Evolutionary conservation across 2,329 filamentous ascomycete species (phyloP).

Genomic region (Trichoderma afroharzianum): DNA sequence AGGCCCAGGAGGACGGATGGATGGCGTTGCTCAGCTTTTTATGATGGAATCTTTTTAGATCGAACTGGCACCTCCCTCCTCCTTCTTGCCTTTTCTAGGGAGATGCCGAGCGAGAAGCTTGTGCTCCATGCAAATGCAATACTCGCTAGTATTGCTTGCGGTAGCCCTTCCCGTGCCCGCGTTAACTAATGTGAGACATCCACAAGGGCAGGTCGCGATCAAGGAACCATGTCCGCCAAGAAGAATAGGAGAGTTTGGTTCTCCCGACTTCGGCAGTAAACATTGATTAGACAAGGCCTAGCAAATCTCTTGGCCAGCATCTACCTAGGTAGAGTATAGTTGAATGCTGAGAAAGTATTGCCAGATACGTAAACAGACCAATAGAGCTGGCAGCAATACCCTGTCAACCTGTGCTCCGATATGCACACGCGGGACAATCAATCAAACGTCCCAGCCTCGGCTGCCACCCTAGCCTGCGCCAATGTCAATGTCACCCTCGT

Average conservation of each 20-base stretch:
- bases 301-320: background rate
- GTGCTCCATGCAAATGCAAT: background rate
- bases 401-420: background rate
- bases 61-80: background rate
- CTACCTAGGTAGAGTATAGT: too few relatives aligned
- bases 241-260: background rate
- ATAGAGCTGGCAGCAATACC: background rate
- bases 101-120: background rate
- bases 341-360: background rate
- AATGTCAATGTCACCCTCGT: background rate
- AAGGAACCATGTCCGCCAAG: constrained; percentile 10
- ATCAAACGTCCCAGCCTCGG: background rate
- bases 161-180: background rate
- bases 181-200: constrained; percentile 13
- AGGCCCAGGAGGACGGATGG: background rate
- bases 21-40: background rate
- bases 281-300: background rate
- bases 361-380: background rate
- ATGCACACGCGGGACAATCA: background rate
- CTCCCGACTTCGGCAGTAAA: background rate
- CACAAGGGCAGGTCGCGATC: constrained; percentile 10
- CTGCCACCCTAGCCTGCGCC: background rate
- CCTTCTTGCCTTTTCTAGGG: background rate
- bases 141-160: background rate
- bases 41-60: background rate